Conservation (phyloP, 2,329 filamentous ascomycete genomes). For the Dactylonectria macrodidyma region DNA sequence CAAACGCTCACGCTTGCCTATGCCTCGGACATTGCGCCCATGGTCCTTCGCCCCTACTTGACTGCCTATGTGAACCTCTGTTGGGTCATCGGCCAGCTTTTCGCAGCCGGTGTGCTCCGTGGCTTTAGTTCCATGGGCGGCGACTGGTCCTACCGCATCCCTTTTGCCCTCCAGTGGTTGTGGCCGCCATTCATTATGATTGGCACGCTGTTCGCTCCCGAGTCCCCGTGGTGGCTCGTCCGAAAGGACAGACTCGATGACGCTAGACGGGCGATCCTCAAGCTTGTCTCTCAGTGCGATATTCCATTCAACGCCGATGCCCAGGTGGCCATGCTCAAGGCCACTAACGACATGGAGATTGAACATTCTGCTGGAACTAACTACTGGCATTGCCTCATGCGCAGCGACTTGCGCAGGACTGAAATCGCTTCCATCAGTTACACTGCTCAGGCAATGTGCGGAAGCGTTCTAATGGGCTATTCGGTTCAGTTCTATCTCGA, state of each 20-base stretch:
- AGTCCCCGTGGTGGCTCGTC: slow-evolving; percentile 66
- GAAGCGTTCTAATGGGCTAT: too few species aligned
- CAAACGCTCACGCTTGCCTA: slow-evolving; percentile 63
- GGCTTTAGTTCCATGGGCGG: slow-evolving; percentile 54
- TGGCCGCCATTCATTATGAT: slow-evolving; percentile 62
- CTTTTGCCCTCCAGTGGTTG: slow-evolving; percentile 64
- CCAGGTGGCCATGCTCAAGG: slow-evolving; percentile 63
- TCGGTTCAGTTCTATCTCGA: too few species aligned
- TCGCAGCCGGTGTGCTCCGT: slow-evolving; percentile 59
- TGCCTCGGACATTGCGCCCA: slow-evolving; percentile 62
- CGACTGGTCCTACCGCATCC: slow-evolving; percentile 63
- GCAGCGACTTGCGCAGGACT: too few species aligned
- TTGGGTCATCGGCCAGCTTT: slow-evolving; percentile 64
- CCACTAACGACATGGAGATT: too few species aligned
- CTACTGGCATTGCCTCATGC: too few species aligned
- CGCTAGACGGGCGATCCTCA: slow-evolving; percentile 55
- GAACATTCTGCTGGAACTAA: too few species aligned
- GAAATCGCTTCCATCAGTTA: too few species aligned
- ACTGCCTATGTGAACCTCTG: slow-evolving; percentile 65
- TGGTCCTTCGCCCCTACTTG: slow-evolving; percentile 62
- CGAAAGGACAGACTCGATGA: slow-evolving; percentile 56
- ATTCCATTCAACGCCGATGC: slow-evolving; percentile 58
- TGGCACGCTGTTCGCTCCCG: slow-evolving; percentile 60
- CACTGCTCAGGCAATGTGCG: too few species aligned
- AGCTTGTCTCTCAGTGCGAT: slow-evolving; percentile 45